Conservation (phyloP, 225 moss, liverwort and hornwort genomes). For the Rhytidiadelphus loreus region DNA sequence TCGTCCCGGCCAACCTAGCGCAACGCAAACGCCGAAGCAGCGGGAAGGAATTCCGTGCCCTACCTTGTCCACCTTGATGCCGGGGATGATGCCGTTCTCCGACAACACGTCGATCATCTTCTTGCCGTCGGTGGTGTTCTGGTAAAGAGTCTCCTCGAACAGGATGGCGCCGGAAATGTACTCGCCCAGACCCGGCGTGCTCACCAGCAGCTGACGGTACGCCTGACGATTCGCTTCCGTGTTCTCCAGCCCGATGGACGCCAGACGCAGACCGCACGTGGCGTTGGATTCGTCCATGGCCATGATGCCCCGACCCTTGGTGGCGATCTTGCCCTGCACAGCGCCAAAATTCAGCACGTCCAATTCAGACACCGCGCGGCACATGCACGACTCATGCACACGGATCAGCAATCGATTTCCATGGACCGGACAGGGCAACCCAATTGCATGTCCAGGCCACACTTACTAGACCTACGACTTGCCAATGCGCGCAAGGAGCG, state of each 20-base stretch:
- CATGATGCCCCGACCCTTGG: constrained; percentile 40
- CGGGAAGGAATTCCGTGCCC: background rate
- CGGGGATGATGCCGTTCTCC: constrained; percentile 31
- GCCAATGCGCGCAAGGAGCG: background rate
- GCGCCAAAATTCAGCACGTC: background rate
- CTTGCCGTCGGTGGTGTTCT: constrained; percentile 41
- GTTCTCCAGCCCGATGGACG: constrained; percentile 54
- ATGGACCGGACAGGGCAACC: background rate
- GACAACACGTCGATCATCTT: constrained; percentile 38
- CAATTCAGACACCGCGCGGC: background rate
- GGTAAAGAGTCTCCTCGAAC: constrained; percentile 64
- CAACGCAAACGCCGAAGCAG: background rate
- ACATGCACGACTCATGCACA: background rate
- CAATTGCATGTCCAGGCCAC: background rate
- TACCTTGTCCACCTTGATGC: constrained; percentile 50
- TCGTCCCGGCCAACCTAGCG: background rate
- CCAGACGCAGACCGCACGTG: constrained; percentile 40
- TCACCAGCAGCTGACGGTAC: constrained; percentile 45
- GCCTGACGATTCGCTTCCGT: constrained; percentile 52
- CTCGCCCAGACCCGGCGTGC: constrained; percentile 43
- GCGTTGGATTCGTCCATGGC: constrained; percentile 60
- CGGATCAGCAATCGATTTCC: background rate
- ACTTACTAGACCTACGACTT: background rate
- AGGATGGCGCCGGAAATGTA: constrained; percentile 51
- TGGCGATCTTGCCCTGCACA: constrained; percentile 41